A percentile compares a stretch with the other conserved stretches of the same genome.
These are phyloP conservation scores for Pythium folliculosum DNA, from an alignment of 352 stramenopile genomes.

Conservation along the genomic window DNA sequence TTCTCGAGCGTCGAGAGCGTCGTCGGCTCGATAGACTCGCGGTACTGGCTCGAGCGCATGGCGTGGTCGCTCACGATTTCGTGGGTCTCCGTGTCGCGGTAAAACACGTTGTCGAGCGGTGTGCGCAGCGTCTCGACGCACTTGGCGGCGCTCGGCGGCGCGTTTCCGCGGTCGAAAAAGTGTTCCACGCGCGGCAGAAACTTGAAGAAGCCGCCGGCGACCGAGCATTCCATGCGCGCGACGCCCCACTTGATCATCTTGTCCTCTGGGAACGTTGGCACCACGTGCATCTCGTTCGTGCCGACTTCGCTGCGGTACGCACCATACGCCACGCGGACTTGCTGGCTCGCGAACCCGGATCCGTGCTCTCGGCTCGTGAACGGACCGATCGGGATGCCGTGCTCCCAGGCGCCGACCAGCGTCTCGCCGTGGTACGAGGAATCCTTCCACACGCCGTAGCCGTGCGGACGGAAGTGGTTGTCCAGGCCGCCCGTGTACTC, in stretches of 20 bases:
- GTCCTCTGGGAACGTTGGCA: slow-evolving; percentile 27
- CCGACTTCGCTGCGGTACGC: slow-evolving; percentile 33
- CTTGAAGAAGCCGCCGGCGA: slow-evolving; percentile 69
- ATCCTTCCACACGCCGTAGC: slow-evolving; percentile 62
- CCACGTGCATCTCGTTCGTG: slow-evolving; percentile 42
- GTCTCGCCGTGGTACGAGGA: slow-evolving; percentile 62
- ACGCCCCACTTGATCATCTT: slow-evolving; percentile 21
- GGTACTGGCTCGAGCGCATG: not conserved
- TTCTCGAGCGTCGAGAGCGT: slow-evolving; percentile 2
- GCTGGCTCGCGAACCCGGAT: slow-evolving; percentile 48
- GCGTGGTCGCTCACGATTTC: slow-evolving; percentile 9
- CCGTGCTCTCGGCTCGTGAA: slow-evolving; percentile 60
- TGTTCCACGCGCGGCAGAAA: slow-evolving; percentile 63
- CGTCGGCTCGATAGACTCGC: slow-evolving; percentile 4
- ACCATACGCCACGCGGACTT: slow-evolving; percentile 49
- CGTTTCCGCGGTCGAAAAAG: slow-evolving; percentile 32
- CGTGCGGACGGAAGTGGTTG: slow-evolving; percentile 48
- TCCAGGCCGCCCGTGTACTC: slow-evolving; percentile 56
- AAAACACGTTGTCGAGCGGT: slow-evolving; percentile 15
- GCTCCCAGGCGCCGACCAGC: slow-evolving; percentile 48
- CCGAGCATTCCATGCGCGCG: slow-evolving; percentile 66
- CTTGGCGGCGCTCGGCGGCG: slow-evolving; percentile 43
- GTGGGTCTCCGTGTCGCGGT: slow-evolving; percentile 10
- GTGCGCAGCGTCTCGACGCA: slow-evolving; percentile 41
- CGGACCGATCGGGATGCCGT: slow-evolving; percentile 60